These are phyloP conservation scores for Phytophthora citricola DNA, from an alignment of 352 stramenopile species.

Conservation along the genomic window DNA sequence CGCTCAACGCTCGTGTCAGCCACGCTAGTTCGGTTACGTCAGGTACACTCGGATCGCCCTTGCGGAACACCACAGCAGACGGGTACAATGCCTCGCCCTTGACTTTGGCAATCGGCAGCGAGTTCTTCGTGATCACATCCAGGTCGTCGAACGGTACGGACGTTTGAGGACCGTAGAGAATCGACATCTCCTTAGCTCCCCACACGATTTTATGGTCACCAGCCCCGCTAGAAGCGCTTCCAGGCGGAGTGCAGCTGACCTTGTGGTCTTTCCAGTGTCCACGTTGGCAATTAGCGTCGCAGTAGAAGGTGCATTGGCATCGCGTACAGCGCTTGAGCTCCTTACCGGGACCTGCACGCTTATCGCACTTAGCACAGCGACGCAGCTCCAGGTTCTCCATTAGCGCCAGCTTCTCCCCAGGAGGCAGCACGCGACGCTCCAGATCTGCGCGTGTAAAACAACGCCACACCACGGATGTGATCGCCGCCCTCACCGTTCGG, in stretches of 20 bases:
- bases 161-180: constrained; percentile 72
- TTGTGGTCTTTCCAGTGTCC: constrained; percentile 87
- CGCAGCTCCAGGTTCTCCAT: constrained; percentile 78
- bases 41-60: constrained; percentile 70
- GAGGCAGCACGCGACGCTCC: constrained; percentile 73
- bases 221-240: constrained; percentile 26
- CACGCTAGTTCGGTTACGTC: constrained; percentile 73
- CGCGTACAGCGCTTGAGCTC: constrained; percentile 86
- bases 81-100: constrained; percentile 65
- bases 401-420: constrained; percentile 69
- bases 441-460: constrained; percentile 82
- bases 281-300: constrained; percentile 73
- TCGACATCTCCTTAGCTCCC: constrained; percentile 85
- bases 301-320: constrained; percentile 89
- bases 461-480: constrained; percentile 75
- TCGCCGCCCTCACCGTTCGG: constrained; percentile 42
- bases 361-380: constrained; percentile 80
- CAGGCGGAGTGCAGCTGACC: constrained; percentile 68
- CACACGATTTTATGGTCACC: constrained; percentile 67
- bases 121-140: constrained; percentile 71
- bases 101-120: constrained; percentile 51
- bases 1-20: constrained; percentile 70
- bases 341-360: constrained; percentile 57
- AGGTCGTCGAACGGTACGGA: constrained; percentile 85
- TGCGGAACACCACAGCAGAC: constrained; percentile 74